phyloP scores from a whole-genome alignment of 2,329 filamentous ascomycete genomes.

The Colletotrichum sublineola region DNA sequence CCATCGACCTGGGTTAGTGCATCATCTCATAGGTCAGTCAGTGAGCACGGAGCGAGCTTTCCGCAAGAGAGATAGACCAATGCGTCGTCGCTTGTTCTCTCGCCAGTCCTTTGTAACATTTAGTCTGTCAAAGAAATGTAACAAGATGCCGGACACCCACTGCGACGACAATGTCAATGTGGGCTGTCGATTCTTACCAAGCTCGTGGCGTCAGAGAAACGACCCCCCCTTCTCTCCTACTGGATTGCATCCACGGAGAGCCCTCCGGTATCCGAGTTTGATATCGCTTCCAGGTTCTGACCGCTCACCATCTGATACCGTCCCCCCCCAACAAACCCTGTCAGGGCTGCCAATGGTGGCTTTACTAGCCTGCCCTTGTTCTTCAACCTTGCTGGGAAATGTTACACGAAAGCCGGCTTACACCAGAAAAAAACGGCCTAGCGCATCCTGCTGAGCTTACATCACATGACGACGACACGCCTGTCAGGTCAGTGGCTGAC shows the following conservation, averaged over 20 bases:
- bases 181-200: constrained; percentile 21
- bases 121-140: not conserved
- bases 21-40: not conserved
- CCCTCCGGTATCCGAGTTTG: not conserved
- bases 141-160: constrained; percentile 15
- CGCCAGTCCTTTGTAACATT: not conserved
- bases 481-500: constrained; percentile 25
- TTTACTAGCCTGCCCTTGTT: not conserved
- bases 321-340: constrained; percentile 12
- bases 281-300: constrained; percentile 3
- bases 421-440: constrained; percentile 12
- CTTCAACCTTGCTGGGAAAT: constrained; percentile 13
- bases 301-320: constrained; percentile 6
- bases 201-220: constrained; percentile 22
- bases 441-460: constrained; percentile 13
- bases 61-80: not conserved
- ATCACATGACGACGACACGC: constrained; percentile 10
- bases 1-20: not conserved
- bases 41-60: not conserved
- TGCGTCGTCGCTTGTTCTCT: constrained; percentile 22
- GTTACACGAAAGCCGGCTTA: constrained; percentile 25
- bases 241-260: constrained; percentile 4
- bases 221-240: constrained; percentile 4
- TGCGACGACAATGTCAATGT: not conserved
- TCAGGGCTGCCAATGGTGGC: constrained; percentile 12